Conservation (phyloP, 2,329 filamentous ascomycete species). For the Metarhizium anisopliae region DNA sequence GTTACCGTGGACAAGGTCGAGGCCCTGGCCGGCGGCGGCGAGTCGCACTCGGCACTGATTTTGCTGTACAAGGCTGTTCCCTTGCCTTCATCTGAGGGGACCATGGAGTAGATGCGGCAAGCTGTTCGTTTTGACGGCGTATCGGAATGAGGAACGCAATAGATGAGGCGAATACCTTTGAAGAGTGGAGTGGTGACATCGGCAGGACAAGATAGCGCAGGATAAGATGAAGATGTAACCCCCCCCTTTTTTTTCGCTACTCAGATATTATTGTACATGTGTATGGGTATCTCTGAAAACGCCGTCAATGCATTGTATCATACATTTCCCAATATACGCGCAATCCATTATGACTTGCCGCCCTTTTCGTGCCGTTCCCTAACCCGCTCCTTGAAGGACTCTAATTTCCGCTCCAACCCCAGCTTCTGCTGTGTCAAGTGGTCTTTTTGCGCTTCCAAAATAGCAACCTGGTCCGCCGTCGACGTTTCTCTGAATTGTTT, state of each 20-base stretch:
- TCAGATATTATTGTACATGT: not conserved
- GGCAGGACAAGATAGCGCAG: not conserved
- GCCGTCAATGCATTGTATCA: constrained; percentile 1
- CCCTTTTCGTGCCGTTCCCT: constrained; percentile 22
- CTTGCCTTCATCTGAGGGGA: constrained; percentile 49
- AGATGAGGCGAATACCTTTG: not conserved
- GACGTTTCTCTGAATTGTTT: constrained; percentile 29
- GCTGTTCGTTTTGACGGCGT: not conserved
- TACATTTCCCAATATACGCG: not conserved
- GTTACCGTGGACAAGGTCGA: constrained; percentile 88
- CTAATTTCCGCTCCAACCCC: constrained; percentile 33
- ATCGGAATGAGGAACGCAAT: not conserved
- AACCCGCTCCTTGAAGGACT: constrained; percentile 29
- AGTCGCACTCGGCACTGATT: constrained; percentile 76
- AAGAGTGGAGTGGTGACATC: not conserved
- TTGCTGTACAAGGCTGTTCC: constrained; percentile 69
- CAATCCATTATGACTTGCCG: constrained; percentile 5
- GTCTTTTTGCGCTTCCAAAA: constrained; percentile 32
- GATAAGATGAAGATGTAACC: not conserved
- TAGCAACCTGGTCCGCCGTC: constrained; percentile 34
- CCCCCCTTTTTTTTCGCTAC: not conserved
- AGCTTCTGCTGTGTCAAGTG: constrained; percentile 28
- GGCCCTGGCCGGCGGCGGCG: constrained; percentile 78
- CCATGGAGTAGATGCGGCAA: constrained; percentile 14
- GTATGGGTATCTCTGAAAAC: constrained; percentile 6